Conservation (phyloP, 1,284 basidiomycete genomes). For the Porodaedalea pini region DNA sequence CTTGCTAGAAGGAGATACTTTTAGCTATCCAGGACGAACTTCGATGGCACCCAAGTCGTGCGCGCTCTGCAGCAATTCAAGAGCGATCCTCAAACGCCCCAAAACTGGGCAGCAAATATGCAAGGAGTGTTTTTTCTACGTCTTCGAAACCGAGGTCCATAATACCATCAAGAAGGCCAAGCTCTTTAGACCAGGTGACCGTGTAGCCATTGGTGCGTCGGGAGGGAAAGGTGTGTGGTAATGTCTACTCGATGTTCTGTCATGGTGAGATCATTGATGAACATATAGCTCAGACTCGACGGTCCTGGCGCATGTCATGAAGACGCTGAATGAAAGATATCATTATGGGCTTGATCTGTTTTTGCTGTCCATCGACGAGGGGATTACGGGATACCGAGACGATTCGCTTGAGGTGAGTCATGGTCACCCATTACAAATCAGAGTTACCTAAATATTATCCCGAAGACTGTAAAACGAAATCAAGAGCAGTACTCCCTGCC, state of each 20-base stretch:
- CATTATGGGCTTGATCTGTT: conserved; percentile 90
- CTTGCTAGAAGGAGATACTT: neutral
- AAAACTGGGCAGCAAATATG: conserved; percentile 98
- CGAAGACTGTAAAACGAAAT: conserved; percentile 94
- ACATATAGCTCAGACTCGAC: conserved; percentile 75
- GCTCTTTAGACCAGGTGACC: conserved; percentile 89
- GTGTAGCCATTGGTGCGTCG: conserved; percentile 95
- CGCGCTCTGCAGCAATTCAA: conserved; percentile 69
- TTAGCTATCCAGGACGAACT: neutral
- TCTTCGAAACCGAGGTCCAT: conserved; percentile 98
- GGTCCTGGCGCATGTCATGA: conserved; percentile 96
- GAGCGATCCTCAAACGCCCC: conserved; percentile 89
- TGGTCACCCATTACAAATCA: neutral
- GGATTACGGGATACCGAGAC: conserved; percentile 97
- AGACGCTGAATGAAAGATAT: conserved; percentile 90
- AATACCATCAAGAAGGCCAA: conserved; percentile 83
- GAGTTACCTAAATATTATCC: conserved; percentile 14
- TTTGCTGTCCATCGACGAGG: conserved; percentile 96
- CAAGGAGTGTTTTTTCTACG: conserved; percentile 91
- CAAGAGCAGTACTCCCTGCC: conserved; percentile 94
- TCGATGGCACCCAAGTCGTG: conserved; percentile 69
- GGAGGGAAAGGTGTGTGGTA: conserved; percentile 84
- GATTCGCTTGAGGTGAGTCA: conserved; percentile 86
- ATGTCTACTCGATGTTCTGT: neutral
- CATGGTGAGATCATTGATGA: neutral